Evolutionary conservation across 495 filamentous ascomycete genomes (phyloP), one percentile per base, ranked within the genome.

Genomic region (Penicillium turbatum): DNA sequence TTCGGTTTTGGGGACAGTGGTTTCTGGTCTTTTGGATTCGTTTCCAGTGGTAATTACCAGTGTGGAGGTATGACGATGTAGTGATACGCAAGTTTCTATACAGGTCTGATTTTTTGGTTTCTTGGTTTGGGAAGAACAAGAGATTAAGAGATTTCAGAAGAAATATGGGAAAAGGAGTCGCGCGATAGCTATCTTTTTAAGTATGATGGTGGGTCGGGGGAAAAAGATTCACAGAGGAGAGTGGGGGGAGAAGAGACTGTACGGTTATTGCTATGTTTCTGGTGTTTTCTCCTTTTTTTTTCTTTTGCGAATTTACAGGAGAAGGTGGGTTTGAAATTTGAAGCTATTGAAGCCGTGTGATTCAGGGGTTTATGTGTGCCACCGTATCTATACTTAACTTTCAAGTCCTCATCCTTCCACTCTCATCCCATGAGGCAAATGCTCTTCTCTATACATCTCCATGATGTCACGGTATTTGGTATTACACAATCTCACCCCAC

Each of bases 141-240:
- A 8, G 16, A 40, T 49, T 21, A 9, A 13, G 35, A 13, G 13
- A 9, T 11, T 31, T 21, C 4, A 11, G 16, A 21, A 13, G 10
- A 44, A 32, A 41, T 43, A 24, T 24, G 21, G 21, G 35, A 51
- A 59, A 58, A 44, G 47, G 51, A 55, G 53, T 55, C 51, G 65
- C 56, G 60, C 51, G 47, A 54, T 32, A 35, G 40, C 43, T 27
- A 54, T 39, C 44, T 48, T 50, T 65, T 58, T 56, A 65, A 63
- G 58, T 68, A 66, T 69, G 56, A 64, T 55, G 50, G 68, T 71
- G 65, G 68, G 64, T 64, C 63, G 56, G 51, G 56, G 4, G 13
- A 55, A 51, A 59, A 61, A 34, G 32, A 59, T 53, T 42, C 54
- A 56, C 63, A 61, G 61, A 61, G 63, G 60, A 60, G 63, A 64